These are phyloP conservation scores for Didymella arachidicola DNA, from an alignment of 2,329 filamentous ascomycete species.

Conservation along the genomic window DNA sequence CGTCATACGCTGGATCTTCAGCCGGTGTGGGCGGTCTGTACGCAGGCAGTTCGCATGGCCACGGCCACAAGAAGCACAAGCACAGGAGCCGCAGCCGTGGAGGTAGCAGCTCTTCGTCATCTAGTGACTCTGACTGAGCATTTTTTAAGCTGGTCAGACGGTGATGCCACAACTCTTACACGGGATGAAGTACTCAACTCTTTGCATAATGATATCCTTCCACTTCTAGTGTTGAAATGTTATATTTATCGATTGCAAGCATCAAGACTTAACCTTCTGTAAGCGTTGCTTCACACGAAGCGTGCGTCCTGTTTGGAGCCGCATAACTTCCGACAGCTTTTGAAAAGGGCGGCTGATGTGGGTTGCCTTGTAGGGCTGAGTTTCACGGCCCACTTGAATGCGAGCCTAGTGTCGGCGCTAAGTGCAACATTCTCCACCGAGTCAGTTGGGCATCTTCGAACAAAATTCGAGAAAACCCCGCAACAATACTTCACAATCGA, in stretches of 20 bases:
- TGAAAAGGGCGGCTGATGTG: slow-evolving; percentile 12
- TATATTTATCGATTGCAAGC: not conserved
- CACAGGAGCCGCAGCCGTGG: slow-evolving; percentile 45
- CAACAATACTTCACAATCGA: slow-evolving; percentile 25
- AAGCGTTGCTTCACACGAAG: not conserved
- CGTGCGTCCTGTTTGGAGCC: not conserved
- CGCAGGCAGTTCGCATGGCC: slow-evolving; percentile 36
- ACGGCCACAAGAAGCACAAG: slow-evolving; percentile 41
- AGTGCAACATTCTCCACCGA: slow-evolving; percentile 39
- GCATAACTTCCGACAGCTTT: not conserved
- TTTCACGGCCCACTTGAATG: slow-evolving; percentile 22
- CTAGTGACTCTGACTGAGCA: slow-evolving; percentile 48
- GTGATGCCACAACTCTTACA: not conserved
- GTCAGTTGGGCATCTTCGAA: slow-evolving; percentile 33
- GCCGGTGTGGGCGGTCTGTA: slow-evolving; percentile 48
- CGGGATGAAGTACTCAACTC: not conserved
- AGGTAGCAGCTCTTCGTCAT: slow-evolving; percentile 39
- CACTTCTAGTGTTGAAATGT: not conserved
- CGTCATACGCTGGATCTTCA: slow-evolving; percentile 43
- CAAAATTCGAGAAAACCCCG: slow-evolving; percentile 33
- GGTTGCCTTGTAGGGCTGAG: slow-evolving; percentile 11
- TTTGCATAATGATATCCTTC: slow-evolving; percentile 10
- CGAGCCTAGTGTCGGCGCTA: slow-evolving; percentile 31
- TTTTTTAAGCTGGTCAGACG: not conserved
- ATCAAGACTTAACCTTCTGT: not conserved